Evolutionary conservation across 495 filamentous ascomycete species (phyloP).

Genomic region (Penicillium herquei): DNA sequence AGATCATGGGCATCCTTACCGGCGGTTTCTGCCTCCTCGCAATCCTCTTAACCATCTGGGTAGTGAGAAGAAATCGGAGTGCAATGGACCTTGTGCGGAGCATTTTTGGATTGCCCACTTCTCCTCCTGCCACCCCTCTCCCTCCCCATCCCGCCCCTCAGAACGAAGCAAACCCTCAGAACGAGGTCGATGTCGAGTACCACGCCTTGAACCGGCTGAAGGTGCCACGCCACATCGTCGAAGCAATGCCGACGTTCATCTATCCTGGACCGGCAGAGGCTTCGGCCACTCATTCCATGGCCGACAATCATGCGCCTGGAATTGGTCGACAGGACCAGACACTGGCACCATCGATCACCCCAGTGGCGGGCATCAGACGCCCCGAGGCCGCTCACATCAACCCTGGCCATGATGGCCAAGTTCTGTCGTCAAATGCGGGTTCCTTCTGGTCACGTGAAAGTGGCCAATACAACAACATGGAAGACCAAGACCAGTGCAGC

Average conservation of each 20-base stretch:
- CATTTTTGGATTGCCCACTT: no score
- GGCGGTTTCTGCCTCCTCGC: conserved; percentile 64
- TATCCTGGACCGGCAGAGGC: conserved; percentile 64
- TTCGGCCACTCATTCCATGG: conserved; percentile 4
- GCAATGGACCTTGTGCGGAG: no score
- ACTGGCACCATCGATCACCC: neutral
- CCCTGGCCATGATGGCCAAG: neutral
- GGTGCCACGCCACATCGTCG: conserved; percentile 65
- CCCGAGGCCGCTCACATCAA: conserved; percentile 21
- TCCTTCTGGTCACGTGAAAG: no score
- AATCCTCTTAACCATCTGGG: conserved; percentile 67
- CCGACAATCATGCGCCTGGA: no score
- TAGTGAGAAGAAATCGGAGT: no score
- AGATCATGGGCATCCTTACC: no score
- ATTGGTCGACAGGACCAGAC: neutral
- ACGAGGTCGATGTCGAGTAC: conserved; percentile 74
- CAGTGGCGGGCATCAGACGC: conserved; percentile 13
- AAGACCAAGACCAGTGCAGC: conserved; percentile 46
- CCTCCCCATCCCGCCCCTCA: no score
- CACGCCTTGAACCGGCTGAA: conserved; percentile 74
- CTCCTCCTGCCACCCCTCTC: no score
- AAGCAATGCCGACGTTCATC: conserved; percentile 70
- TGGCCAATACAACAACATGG: no score
- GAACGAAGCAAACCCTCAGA: conserved; percentile 40
- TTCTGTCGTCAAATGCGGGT: neutral